Evolutionary conservation across 352 stramenopile species (phyloP).

Genomic region (Peronospora destructor): DNA sequence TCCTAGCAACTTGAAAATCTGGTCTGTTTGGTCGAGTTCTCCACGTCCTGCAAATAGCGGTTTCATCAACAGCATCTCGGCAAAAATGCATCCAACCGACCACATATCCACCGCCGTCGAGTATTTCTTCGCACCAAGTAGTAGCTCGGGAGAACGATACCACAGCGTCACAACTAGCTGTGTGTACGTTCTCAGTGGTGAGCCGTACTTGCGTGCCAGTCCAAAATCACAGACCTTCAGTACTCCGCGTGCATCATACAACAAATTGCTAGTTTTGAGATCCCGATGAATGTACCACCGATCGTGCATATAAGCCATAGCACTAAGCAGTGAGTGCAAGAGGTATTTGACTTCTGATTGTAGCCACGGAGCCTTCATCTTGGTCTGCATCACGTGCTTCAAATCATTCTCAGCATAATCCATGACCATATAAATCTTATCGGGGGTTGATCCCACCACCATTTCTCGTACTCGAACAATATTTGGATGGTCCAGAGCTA

Average conservation of each 20-base stretch:
- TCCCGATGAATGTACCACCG: conserved; percentile 93
- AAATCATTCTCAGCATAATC: conserved; percentile 86
- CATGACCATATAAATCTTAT: conserved; percentile 91
- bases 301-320: conserved; percentile 87
- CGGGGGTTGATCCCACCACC: conserved; percentile 79
- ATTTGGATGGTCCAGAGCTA: conserved; percentile 80
- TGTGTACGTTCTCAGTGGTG: conserved; percentile 75
- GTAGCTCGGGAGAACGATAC: conserved; percentile 92
- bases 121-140: conserved; percentile 90
- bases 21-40: conserved; percentile 94
- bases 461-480: conserved; percentile 85
- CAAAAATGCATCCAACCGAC: conserved; percentile 94
- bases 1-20: conserved; percentile 93
- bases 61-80: conserved; percentile 92
- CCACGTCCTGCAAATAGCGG: conserved; percentile 89
- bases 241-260: conserved; percentile 85
- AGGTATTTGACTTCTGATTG: conserved; percentile 92
- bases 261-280: conserved; percentile 96
- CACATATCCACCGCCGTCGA: conserved; percentile 95
- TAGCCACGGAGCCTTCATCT: conserved; percentile 76
- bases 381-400: conserved; percentile 77
- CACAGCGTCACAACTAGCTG: conserved; percentile 92
- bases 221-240: conserved; percentile 87
- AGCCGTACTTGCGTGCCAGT: conserved; percentile 75
- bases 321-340: conserved; percentile 88